A percentile compares a stretch with the other conserved stretches of the same genome.
Conservation (phyloP, 495 filamentous ascomycete species). For the Aspergillus panamensis region DNA sequence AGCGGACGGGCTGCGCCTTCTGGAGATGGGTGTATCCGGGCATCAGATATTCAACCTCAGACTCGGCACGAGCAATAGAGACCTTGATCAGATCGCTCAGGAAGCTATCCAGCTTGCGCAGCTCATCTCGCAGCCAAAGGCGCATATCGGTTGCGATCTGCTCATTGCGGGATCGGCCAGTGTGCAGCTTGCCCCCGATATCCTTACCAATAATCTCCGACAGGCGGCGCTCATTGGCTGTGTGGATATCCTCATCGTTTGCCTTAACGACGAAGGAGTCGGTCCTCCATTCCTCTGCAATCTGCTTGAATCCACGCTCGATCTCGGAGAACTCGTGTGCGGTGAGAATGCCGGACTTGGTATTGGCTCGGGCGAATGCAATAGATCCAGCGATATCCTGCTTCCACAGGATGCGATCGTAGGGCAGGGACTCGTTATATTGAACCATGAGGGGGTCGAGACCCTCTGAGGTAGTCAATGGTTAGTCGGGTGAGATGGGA, state of each 20-base stretch:
- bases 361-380: constrained; percentile 84
- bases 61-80: constrained; percentile 69
- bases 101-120: constrained; percentile 66
- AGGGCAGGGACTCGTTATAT: constrained; percentile 85
- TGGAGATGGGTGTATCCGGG: constrained; percentile 85
- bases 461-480: constrained; percentile 49
- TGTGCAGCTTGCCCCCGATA: constrained; percentile 89
- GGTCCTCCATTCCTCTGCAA: constrained; percentile 71
- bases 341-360: constrained; percentile 70
- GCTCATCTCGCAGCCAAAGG: constrained; percentile 79
- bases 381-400: constrained; percentile 80
- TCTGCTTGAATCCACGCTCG: constrained; percentile 66
- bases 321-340: constrained; percentile 71
- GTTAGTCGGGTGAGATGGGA: neutral
- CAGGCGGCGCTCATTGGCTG: constrained; percentile 87
- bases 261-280: constrained; percentile 43
- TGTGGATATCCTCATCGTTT: constrained; percentile 72
- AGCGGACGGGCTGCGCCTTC: constrained; percentile 84
- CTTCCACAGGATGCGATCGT: constrained; percentile 77
- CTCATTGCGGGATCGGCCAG: constrained; percentile 87
- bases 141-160: constrained; percentile 94
- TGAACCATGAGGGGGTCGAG: constrained; percentile 85
- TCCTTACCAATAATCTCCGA: constrained; percentile 86
- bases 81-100: constrained; percentile 70
- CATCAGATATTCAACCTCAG: constrained; percentile 65